Conservation (phyloP, 768 basidiomycete genomes). For the Tubosaeta sp. region DNA sequence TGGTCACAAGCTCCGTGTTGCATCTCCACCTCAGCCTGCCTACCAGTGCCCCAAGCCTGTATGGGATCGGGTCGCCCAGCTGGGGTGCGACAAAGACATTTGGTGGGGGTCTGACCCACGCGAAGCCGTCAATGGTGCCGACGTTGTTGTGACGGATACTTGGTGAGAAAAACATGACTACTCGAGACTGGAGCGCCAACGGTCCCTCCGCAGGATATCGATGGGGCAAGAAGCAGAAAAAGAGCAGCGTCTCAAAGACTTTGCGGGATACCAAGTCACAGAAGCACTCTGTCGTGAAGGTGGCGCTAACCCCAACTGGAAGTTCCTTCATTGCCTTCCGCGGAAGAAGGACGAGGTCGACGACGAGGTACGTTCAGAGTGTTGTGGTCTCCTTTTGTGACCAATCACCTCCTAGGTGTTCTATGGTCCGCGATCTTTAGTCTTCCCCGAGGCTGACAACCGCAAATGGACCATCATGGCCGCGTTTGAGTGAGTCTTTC, state of each 20-base stretch:
- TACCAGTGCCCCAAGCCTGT: slow-evolving; percentile 73
- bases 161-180: slow-evolving; percentile 50
- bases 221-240: slow-evolving; percentile 99
- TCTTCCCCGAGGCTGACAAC: slow-evolving; percentile 94
- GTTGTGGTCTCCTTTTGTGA: not conserved
- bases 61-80: slow-evolving; percentile 75
- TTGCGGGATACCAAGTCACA: slow-evolving; percentile 92
- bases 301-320: slow-evolving; percentile 83
- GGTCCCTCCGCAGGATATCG: slow-evolving; percentile 66
- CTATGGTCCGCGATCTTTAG: slow-evolving; percentile 87
- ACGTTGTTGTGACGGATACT: slow-evolving; percentile 96
- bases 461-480: slow-evolving; percentile 97
- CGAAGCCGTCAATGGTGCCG: slow-evolving; percentile 85
- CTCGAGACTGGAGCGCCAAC: not conserved
- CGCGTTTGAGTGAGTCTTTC: slow-evolving; percentile 68
- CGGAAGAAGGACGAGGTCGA: slow-evolving; percentile 92
- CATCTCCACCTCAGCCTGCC: slow-evolving; percentile 57
- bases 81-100: slow-evolving; percentile 69
- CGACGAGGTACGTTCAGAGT: slow-evolving; percentile 63
- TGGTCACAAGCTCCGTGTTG: slow-evolving; percentile 82
- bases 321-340: slow-evolving; percentile 95
- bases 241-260: slow-evolving; percentile 77
- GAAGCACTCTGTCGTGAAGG: slow-evolving; percentile 78
- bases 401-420: slow-evolving; percentile 57
- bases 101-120: slow-evolving; percentile 74